A percentile compares a stretch with the other conserved stretches of the same genome.
Conservation (phyloP, 2,329 filamentous ascomycete genomes). For the Aspergillus pseudonomiae region DNA sequence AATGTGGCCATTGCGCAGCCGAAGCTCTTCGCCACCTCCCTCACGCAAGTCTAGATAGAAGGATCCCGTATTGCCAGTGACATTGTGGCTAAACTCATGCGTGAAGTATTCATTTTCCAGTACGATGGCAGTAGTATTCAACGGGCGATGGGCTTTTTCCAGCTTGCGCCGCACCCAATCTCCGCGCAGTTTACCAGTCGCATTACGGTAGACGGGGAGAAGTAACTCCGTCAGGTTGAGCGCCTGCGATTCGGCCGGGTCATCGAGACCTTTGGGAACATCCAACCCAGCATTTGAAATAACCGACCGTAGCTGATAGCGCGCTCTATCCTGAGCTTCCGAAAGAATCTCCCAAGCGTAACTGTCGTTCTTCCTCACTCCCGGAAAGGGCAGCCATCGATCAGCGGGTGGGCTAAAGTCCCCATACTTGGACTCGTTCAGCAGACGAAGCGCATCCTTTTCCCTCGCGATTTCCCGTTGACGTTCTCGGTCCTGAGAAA, state of each 20-base stretch:
- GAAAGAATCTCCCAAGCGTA: slow-evolving; percentile 77
- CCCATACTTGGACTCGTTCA: slow-evolving; percentile 56
- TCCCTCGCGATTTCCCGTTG: slow-evolving; percentile 56
- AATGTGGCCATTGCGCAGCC: slow-evolving; percentile 55
- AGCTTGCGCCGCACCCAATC: slow-evolving; percentile 68
- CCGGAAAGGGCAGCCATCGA: slow-evolving; percentile 71
- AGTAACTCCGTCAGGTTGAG: slow-evolving; percentile 41
- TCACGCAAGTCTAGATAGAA: slow-evolving; percentile 71
- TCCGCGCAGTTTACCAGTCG: slow-evolving; percentile 76
- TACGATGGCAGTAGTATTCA: slow-evolving; percentile 67
- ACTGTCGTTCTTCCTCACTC: slow-evolving; percentile 72
- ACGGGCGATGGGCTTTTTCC: slow-evolving; percentile 52
- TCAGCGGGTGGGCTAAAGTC: slow-evolving; percentile 51
- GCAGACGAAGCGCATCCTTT: slow-evolving; percentile 52
- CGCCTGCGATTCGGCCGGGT: slow-evolving; percentile 25
- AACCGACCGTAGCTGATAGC: slow-evolving; percentile 53
- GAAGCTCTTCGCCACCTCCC: slow-evolving; percentile 42
- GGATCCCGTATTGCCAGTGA: slow-evolving; percentile 72
- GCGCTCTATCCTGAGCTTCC: slow-evolving; percentile 66
- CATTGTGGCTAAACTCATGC: slow-evolving; percentile 73
- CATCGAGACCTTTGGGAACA: slow-evolving; percentile 32
- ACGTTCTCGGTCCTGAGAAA: slow-evolving; percentile 47
- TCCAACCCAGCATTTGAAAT: slow-evolving; percentile 37
- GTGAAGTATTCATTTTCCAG: slow-evolving; percentile 69
- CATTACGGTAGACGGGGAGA: slow-evolving; percentile 72